A percentile compares a stretch with the other conserved stretches of the same genome.
Evolutionary conservation across 257 asterid genomes (phyloP).

Genomic region (Striga asiatica): DNA sequence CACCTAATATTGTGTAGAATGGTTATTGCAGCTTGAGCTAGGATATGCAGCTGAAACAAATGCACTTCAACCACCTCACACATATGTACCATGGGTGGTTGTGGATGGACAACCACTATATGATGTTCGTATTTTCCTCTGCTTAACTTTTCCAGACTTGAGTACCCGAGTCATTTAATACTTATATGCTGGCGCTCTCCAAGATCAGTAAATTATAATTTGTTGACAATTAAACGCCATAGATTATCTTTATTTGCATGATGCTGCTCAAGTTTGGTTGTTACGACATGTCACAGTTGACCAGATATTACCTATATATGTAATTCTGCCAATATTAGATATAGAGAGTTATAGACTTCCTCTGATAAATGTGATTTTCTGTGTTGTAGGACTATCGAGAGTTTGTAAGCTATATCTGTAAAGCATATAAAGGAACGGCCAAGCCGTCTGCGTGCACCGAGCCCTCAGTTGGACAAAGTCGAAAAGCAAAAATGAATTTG

Average conservation of each 20-base stretch:
- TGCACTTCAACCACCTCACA: constrained; percentile 79
- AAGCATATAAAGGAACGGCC: constrained; percentile 37
- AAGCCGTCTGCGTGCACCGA: constrained; percentile 31
- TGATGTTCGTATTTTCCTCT: constrained; percentile 54
- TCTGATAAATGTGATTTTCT: background rate
- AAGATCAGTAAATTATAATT: too few species aligned
- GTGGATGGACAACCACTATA: constrained; percentile 85
- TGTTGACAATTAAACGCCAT: too few species aligned
- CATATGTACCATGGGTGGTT: constrained; percentile 83
- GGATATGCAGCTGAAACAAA: constrained; percentile 56
- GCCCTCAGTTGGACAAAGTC: constrained; percentile 14
- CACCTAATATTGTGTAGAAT: background rate
- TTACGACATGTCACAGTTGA: too few species aligned
- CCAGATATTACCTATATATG: too few species aligned
- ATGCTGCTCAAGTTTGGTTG: too few species aligned
- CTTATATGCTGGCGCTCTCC: too few species aligned
- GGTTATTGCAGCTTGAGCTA: constrained; percentile 55
- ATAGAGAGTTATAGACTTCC: background rate
- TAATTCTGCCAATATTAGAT: too few species aligned
- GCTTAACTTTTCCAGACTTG: background rate
- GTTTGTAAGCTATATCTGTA: constrained; percentile 31
- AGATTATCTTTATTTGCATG: too few species aligned
- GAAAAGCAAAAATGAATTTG: constrained; percentile 27
- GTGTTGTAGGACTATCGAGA: constrained; percentile 29
- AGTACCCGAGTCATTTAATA: background rate